Base-by-base conservation (phyloP, 2,329 filamentous ascomycete species). In the Thermomyces lanuginosus region DNA sequence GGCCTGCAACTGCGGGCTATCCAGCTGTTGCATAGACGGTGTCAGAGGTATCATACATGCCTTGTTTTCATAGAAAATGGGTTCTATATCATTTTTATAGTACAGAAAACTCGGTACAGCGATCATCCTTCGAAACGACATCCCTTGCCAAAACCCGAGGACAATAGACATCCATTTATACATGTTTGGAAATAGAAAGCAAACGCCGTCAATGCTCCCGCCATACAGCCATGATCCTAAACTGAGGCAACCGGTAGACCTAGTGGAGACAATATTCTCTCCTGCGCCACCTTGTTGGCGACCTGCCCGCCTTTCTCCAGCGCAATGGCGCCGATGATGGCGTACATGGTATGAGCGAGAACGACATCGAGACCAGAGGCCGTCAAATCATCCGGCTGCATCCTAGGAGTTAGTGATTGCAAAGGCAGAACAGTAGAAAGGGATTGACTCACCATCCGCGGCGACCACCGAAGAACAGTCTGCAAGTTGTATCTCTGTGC, bases 311-410 rank as follows among this genome's bases (percentile, higher is more conserved):
- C 89, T 40, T 78, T 73, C 52, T 93, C 82, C 44, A 98, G 60
- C n/a, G 82, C 75, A 28, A 98, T 55, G 7, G 89, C 89, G 12
- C 89, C 89, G 22, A 95, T 59, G 29, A 98, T 76, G 23, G 84
- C 81, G 48, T 83, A 81, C 29, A 98, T 44, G 3, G 81, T 71
- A 35, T 82, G 74, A 25, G 76, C 69, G 29, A 92, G 59, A 13
- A 95, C 74, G 3, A 74, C 61, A 14, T 80, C 68, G 15, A 77
- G 53, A 38, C 89, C 89, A 0, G 82, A 92, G 10, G 60, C 57
- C 27, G 66, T 51, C 28, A 92, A 63, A 41, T 83, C 74, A 34
- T 74, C 60, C 12, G 72, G 66, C 67, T 74, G 35, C 10, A 18
- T 20, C 5, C 13, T 6, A n/a, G 14, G 17, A 7, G 19, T 24